Base-by-base conservation (phyloP, 2,329 filamentous ascomycete species). In the Davidsoniella virescens region DNA sequence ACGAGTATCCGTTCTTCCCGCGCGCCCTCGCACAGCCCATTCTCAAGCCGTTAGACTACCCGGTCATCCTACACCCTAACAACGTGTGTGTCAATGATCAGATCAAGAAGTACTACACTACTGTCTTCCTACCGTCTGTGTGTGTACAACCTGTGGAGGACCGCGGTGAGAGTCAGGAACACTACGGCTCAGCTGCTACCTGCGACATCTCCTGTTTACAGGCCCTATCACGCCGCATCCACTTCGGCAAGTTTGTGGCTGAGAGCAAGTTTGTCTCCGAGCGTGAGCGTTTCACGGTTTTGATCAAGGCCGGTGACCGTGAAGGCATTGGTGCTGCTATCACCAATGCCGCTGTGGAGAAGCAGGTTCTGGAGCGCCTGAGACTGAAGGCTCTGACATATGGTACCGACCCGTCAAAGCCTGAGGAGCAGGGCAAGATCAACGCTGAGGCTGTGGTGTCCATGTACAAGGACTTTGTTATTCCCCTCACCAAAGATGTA, bases 211-310 rank as follows among this genome's bases (percentile, higher is more conserved):
- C 78, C 49, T 90, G 84, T 59, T 70, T 98, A 56, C 92, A 98
- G 69, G 84, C 92, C 3, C 69, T 98, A 44, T 93, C 86, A 38
- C 76, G 90, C 40, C 74, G 92, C 50, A 92, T 98, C 58, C 92
- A 98, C 66, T 98, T 94, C 68, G 92, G 92, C 58, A 98, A 96
- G 68, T 96, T 96, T 60, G 92, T 98, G 7, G 92, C 92, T 41
- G 92, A 98, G 72, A 81, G 82, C 53, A 98, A 98, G 69, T 98
- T 95, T 67, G 76, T 76, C 58, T 81, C 83, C 44, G 85, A 96
- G 57, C 75, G 79, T 26, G 85, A 88, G 58, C 75, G 70, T 55
- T 98, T 90, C 63, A 88, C 84, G 5, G 71, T 71, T 55, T 66
- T 96, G 65, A 96, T 98, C 67, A 79, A 81, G 64, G 82, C 78